phyloP scores from a whole-genome alignment of 2,329 filamentous ascomycete species.

The Paraconiothyrium brasiliense region DNA sequence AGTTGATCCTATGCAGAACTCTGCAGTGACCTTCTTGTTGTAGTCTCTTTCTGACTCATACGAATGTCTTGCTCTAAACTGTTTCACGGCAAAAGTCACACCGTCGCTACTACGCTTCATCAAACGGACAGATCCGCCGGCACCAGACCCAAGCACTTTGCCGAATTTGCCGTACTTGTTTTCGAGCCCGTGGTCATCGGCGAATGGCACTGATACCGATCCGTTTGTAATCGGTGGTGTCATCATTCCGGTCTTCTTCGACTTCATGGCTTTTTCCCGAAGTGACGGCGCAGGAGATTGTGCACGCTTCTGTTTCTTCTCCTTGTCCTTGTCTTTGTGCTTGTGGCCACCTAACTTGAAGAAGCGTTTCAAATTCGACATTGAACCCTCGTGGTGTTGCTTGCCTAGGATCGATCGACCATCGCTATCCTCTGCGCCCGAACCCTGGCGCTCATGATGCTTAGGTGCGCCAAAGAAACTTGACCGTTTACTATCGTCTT shows the following conservation, averaged over 20 bases:
- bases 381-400: constrained; percentile 73
- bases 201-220: constrained; percentile 75
- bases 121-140: constrained; percentile 90
- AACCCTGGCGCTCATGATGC: constrained; percentile 59
- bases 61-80: constrained; percentile 89
- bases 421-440: constrained; percentile 50
- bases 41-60: constrained; percentile 97
- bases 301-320: constrained; percentile 58
- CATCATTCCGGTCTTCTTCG: constrained; percentile 51
- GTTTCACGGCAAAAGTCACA: constrained; percentile 96
- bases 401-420: constrained; percentile 35
- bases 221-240: constrained; percentile 49
- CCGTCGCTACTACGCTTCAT: constrained; percentile 94
- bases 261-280: constrained; percentile 63
- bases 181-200: constrained; percentile 88
- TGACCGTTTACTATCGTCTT: constrained; percentile 57
- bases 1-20: constrained; percentile 97
- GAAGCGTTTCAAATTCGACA: constrained; percentile 96
- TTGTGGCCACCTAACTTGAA: constrained; percentile 79
- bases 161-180: constrained; percentile 97
- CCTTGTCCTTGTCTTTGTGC: constrained; percentile 61
- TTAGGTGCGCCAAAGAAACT: constrained; percentile 63
- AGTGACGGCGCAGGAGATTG: constrained; percentile 70
- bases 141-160: constrained; percentile 90
- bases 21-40: constrained; percentile 96